These are phyloP conservation scores for Tetrahymena borealis DNA, from an alignment of 73 alveolate species.

Conservation along the genomic window DNA sequence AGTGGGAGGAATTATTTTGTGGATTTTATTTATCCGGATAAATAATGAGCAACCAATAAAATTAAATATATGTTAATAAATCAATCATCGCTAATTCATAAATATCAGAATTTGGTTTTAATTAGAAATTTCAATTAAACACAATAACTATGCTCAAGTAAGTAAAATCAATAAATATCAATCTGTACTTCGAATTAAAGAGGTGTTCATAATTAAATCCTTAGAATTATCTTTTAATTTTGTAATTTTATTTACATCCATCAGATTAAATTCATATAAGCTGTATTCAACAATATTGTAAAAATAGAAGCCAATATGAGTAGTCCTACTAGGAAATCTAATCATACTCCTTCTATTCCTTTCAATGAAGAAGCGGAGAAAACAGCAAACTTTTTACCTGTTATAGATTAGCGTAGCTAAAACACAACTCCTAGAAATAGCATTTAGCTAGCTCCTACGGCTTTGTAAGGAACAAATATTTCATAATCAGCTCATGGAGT, in stretches of 20 bases:
- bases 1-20: slow-evolving; percentile 2
- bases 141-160: not conserved
- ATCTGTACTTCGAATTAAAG: not conserved
- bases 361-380: not conserved
- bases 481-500: not conserved
- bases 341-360: not conserved
- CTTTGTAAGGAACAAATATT: not conserved
- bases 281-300: not conserved
- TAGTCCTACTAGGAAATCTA: not conserved
- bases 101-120: not conserved
- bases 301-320: not conserved
- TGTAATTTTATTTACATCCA: not conserved
- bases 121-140: not conserved
- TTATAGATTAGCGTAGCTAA: not conserved
- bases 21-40: not conserved
- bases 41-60: not conserved
- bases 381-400: not conserved
- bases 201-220: not conserved
- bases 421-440: not conserved
- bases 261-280: not conserved
- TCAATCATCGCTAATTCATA: not conserved
- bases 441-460: not conserved
- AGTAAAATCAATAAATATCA: not conserved
- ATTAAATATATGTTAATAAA: not conserved
- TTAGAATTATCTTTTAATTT: not conserved